Base-by-base conservation (phyloP, 257 asterid genomes). In the Plantago ovata region DNA sequence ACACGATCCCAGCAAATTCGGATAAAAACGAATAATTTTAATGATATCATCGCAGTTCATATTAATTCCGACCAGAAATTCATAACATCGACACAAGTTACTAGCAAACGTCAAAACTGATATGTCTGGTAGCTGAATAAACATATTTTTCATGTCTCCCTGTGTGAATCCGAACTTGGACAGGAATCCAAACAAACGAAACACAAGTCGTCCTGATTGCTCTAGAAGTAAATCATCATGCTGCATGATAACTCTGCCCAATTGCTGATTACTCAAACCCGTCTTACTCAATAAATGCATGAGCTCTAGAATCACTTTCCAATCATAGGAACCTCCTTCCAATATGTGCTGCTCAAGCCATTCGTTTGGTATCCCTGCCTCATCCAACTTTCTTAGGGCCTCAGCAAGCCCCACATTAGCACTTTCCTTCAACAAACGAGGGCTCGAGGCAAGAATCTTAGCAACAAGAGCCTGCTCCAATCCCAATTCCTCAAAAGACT, bases 1-100 rank as follows among this genome's bases (percentile, higher is more conserved):
- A 68, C 84, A 72, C 4, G 82, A 81, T 38, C 87, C 81, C 28
- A 81, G 78, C 52, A 77, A 28, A 47, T 41, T 52, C 18, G 72
- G 16, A 41, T 75, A 43, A 2, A 68, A 47, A 52, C 59, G 58
- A 56, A 77, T 49, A 48, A 81, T 72, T 23, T 33, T 61, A 38
- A 72, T 67, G 33, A 77, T 75, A 54, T 69, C 76, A 43, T 53
- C 43, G 62, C 23, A 53, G 10, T 20, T 53, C 87, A 81, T 81
- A 36, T 67, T 79, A 46, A 81, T 49, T 38, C 57, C 67, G 53
- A 70, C 41, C 41, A 81, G 68, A 69, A 77, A 77, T 9, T 51
- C 47, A 64, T 67, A 72, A 66, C 78, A 59, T 8, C 67, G 60
- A 44, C 48, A 15, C 58, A 72, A 65, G 72, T 75, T 77, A 16